Evolutionary conservation across 768 basidiomycete species (phyloP).

Genomic region (Tulasnella sp.): DNA sequence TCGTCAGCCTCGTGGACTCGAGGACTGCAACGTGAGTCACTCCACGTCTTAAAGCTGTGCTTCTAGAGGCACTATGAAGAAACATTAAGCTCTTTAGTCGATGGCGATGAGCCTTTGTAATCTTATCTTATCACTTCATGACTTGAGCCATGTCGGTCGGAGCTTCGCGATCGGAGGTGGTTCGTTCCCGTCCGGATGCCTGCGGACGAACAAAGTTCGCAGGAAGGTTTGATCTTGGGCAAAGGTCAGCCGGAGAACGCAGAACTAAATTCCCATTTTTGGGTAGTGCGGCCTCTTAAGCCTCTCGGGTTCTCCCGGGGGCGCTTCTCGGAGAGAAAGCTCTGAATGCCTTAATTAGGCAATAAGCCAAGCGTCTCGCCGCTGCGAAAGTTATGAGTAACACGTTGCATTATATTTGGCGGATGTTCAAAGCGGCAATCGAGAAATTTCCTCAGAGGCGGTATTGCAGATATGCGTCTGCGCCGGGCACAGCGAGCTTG

Average conservation of each 20-base stretch:
- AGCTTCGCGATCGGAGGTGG: background rate
- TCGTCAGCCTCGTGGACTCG: background rate
- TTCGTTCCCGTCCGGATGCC: background rate
- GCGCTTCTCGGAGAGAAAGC: background rate
- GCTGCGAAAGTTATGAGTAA: background rate
- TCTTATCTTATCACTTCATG: background rate
- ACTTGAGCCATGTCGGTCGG: too few relatives aligned
- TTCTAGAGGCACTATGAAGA: background rate
- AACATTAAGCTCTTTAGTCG: background rate
- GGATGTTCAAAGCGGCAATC: background rate
- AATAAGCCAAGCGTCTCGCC: background rate
- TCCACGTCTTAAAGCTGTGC: background rate
- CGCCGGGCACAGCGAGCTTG: background rate
- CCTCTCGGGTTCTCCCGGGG: background rate
- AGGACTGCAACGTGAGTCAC: background rate
- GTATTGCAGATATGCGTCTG: background rate
- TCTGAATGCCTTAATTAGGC: background rate
- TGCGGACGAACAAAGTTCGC: background rate
- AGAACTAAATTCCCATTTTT: background rate
- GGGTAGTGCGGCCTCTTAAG: background rate
- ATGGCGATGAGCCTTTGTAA: background rate
- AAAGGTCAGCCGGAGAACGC: background rate
- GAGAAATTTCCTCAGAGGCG: background rate
- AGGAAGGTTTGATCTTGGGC: background rate
- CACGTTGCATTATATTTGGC: background rate